Conservation (phyloP, 257 asterid species). For the Nemophila menziesii region DNA sequence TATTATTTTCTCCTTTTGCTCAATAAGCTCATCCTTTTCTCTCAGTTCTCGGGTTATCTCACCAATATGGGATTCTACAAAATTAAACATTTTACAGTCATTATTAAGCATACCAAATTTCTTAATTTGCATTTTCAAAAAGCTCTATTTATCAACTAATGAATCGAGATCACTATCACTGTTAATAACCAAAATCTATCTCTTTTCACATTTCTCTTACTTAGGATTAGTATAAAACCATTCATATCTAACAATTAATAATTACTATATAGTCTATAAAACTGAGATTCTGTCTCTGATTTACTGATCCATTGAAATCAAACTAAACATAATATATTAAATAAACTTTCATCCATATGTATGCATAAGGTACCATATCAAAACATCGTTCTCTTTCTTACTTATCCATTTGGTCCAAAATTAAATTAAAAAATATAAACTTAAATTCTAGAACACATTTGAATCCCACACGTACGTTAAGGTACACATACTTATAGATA, state of each 20-base stretch:
- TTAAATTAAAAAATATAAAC: too few species aligned
- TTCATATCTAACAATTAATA: background rate
- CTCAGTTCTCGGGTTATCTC: constrained; percentile 52
- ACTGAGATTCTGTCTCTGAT: background rate
- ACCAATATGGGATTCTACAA: constrained; percentile 49
- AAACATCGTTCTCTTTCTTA: too few species aligned
- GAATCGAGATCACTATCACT: background rate
- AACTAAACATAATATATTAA: too few species aligned
- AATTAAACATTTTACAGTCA: constrained; percentile 2
- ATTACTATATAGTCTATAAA: background rate
- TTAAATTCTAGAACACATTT: too few species aligned
- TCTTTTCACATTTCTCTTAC: background rate
- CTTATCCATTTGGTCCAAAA: background rate
- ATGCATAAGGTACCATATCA: too few species aligned
- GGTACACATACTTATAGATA: background rate
- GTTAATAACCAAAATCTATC: background rate
- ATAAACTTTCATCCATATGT: background rate
- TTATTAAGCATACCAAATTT: background rate
- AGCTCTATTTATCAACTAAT: background rate
- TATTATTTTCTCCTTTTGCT: constrained; percentile 54
- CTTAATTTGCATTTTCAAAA: background rate
- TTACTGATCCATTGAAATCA: background rate
- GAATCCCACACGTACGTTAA: too few species aligned
- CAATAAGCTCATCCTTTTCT: constrained; percentile 52
- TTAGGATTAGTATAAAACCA: too few species aligned